Evolutionary conservation across 805 yeast genomes (phyloP).

Genomic region (Zygosaccharomyces pseudorouxii): DNA sequence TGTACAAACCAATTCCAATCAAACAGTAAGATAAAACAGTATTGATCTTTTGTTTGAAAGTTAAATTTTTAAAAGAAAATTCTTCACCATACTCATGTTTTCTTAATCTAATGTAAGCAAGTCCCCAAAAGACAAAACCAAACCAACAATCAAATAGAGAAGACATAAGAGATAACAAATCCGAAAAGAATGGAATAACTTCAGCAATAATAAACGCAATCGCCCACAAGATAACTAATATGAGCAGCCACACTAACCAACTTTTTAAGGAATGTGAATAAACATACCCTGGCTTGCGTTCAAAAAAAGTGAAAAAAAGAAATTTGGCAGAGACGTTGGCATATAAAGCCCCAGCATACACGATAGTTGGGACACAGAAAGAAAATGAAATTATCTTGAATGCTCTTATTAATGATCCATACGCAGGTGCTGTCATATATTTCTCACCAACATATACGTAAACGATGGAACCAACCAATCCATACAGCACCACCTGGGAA

Average conservation of each 20-base stretch:
- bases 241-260: constrained; percentile 48
- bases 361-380: constrained; percentile 56
- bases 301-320: constrained; percentile 44
- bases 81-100: constrained; percentile 34
- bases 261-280: constrained; percentile 46
- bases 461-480: constrained; percentile 53
- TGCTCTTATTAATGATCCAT: constrained; percentile 45
- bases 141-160: constrained; percentile 64
- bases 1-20: constrained; percentile 47
- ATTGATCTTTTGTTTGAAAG: constrained; percentile 36
- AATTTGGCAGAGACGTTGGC: constrained; percentile 52
- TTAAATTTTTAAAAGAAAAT: constrained; percentile 26
- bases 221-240: constrained; percentile 45
- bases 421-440: constrained; percentile 56
- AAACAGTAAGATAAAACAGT: constrained; percentile 37
- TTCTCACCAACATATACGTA: constrained; percentile 55
- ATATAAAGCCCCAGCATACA: constrained; percentile 53
- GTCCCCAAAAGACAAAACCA: constrained; percentile 60
- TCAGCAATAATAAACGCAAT: constrained; percentile 56
- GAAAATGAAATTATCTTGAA: constrained; percentile 54
- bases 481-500: constrained; percentile 46
- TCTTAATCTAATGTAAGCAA: constrained; percentile 48
- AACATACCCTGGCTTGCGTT: constrained; percentile 41
- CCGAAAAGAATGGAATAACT: constrained; percentile 61
- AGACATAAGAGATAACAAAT: constrained; percentile 52